phyloP scores from a whole-genome alignment of 75 land plant genomes.

The Pseudotsuga menziesii region DNA sequence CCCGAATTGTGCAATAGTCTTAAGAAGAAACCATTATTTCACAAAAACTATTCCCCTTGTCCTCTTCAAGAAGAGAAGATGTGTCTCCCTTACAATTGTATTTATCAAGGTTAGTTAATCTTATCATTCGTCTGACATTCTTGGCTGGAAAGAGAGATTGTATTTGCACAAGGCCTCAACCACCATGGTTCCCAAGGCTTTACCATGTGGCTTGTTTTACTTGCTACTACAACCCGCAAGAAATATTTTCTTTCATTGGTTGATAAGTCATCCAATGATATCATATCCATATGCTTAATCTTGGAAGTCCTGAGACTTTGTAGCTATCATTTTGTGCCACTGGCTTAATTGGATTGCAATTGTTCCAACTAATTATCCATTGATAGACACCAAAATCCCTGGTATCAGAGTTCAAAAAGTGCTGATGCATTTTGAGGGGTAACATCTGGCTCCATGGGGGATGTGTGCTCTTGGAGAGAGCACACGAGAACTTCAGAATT shows the following conservation, averaged over 20 bases:
- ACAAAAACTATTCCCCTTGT: neutral
- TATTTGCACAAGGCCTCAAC: slow-evolving; percentile 60
- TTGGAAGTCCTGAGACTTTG: too few relatives aligned
- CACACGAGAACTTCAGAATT: too few relatives aligned
- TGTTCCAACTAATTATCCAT: too few relatives aligned
- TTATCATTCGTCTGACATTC: neutral
- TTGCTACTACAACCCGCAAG: slow-evolving; percentile 64
- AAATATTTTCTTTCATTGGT: slow-evolving; percentile 60
- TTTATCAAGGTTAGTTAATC: neutral
- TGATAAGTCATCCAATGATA: slow-evolving; percentile 64
- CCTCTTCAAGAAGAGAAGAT: neutral
- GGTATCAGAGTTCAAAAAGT: too few relatives aligned
- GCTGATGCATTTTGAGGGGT: too few relatives aligned
- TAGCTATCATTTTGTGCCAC: too few relatives aligned
- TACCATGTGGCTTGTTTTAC: slow-evolving; percentile 78
- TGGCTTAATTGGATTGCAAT: too few relatives aligned
- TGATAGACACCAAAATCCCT: too few relatives aligned
- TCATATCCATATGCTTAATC: too few relatives aligned
- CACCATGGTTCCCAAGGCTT: slow-evolving; percentile 97
- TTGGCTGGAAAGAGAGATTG: slow-evolving; percentile 42
- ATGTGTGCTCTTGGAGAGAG: too few relatives aligned
- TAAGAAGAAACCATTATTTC: neutral
- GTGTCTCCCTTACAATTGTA: neutral
- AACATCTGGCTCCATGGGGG: too few relatives aligned
- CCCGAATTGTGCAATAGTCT: neutral